Percentiles rank a stretch among this genome's conserved stretches.
Evolutionary conservation across 495 filamentous ascomycete genomes (phyloP).

Genomic region (Cudoniella acicularis): DNA sequence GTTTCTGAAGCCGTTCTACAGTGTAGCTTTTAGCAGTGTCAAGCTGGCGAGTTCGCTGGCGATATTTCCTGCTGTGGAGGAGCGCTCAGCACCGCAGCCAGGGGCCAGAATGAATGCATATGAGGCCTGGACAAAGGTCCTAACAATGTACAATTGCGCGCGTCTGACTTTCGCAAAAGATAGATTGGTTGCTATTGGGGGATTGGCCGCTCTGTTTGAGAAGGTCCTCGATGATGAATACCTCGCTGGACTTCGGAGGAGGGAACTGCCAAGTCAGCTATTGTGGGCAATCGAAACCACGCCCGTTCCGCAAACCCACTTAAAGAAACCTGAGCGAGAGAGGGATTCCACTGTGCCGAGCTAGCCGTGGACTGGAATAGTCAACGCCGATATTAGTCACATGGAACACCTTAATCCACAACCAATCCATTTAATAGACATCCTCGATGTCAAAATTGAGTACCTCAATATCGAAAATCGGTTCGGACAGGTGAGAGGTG

Average conservation of each 20-base stretch:
- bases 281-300: no score
- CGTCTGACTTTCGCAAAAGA: background rate
- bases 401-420: background rate
- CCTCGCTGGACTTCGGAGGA: background rate
- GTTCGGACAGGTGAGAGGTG: background rate
- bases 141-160: background rate
- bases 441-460: background rate
- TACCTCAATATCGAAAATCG: background rate
- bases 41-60: background rate
- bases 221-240: background rate
- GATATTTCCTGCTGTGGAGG: no score
- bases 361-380: background rate
- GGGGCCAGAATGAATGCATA: background rate
- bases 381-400: background rate
- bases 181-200: background rate
- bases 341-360: background rate
- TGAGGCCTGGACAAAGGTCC: background rate
- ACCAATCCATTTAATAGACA: background rate
- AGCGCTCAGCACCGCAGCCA: no score
- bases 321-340: background rate
- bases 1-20: background rate
- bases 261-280: background rate
- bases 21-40: background rate
- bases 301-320: no score
- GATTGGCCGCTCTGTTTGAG: background rate